phyloP scores from a whole-genome alignment of 495 filamentous ascomycete genomes.

The Xylaria sp. region DNA sequence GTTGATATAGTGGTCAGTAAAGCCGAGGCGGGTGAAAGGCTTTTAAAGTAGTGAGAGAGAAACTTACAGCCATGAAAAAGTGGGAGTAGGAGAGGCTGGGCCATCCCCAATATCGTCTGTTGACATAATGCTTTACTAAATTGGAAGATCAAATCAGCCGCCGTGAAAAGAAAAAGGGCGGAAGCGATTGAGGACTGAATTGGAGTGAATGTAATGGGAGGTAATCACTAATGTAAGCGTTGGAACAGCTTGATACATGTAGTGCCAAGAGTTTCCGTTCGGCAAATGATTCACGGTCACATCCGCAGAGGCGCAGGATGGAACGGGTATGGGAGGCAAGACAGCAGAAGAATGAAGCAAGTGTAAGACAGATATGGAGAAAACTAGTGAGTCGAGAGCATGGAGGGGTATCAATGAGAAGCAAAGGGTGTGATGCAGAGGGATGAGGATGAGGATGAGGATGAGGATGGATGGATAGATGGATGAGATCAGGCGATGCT shows the following conservation, averaged over 20 bases:
- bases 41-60: not conserved
- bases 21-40: not conserved
- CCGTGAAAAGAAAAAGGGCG: not conserved
- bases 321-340: not conserved
- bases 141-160: conserved; percentile 1
- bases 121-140: conserved; percentile 9
- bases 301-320: conserved; percentile 10
- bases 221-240: not conserved
- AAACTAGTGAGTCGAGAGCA: not conserved
- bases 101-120: conserved; percentile 1
- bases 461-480: no score
- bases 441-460: conserved; percentile 14
- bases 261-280: conserved; percentile 24
- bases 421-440: not conserved
- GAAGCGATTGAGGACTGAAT: not conserved
- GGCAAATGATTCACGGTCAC: conserved; percentile 26
- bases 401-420: conserved; percentile 1
- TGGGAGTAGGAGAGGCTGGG: conserved; percentile 14
- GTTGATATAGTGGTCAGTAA: conserved; percentile 20
- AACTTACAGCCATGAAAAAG: conserved; percentile 42
- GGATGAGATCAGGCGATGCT: not conserved
- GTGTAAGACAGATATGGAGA: conserved; percentile 1
- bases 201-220: not conserved
- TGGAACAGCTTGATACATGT: not conserved
- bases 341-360: conserved; percentile 1